These are phyloP conservation scores for Boletus vinaceobasis DNA, from an alignment of 768 basidiomycete genomes.

Conservation along the genomic window DNA sequence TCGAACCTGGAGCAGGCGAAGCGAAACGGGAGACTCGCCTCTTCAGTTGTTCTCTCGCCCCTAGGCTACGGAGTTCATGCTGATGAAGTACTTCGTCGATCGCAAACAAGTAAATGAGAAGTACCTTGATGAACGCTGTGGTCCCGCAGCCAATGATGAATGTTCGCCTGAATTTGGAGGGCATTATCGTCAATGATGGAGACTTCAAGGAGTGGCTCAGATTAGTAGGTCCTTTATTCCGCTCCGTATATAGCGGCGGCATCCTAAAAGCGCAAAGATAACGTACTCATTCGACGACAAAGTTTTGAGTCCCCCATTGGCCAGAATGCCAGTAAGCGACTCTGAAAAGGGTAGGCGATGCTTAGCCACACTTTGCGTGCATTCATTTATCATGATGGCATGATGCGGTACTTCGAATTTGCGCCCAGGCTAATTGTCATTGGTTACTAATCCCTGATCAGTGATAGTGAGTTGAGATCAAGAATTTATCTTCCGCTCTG, in stretches of 20 bases:
- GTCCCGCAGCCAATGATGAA: slow-evolving; percentile 74
- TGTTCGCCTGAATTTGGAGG: slow-evolving; percentile 26
- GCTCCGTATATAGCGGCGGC: too few species aligned
- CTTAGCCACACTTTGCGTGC: too few species aligned
- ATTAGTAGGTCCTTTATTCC: too few species aligned
- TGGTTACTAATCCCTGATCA: not conserved
- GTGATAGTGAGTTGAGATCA: not conserved
- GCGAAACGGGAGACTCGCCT: slow-evolving; percentile 37
- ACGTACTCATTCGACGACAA: too few species aligned
- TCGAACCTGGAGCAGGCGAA: not conserved
- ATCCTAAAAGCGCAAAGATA: too few species aligned
- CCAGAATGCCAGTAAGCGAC: too few species aligned
- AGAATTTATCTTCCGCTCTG: not conserved
- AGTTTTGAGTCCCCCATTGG: too few species aligned
- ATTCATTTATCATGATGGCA: too few species aligned
- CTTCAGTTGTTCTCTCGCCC: slow-evolving; percentile 59
- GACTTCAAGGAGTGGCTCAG: not conserved
- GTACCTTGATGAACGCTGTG: slow-evolving; percentile 76
- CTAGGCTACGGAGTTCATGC: slow-evolving; percentile 48
- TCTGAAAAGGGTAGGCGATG: too few species aligned
- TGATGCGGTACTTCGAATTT: too few species aligned
- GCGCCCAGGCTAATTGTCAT: not conserved
- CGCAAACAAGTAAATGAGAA: not conserved
- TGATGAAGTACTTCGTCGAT: not conserved
- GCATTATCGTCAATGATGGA: not conserved